A percentile compares a stretch with the other conserved stretches of the same genome.
These are phyloP conservation scores for Malus sieversii DNA, from an alignment of 306 rosid genomes.

Conservation along the genomic window DNA sequence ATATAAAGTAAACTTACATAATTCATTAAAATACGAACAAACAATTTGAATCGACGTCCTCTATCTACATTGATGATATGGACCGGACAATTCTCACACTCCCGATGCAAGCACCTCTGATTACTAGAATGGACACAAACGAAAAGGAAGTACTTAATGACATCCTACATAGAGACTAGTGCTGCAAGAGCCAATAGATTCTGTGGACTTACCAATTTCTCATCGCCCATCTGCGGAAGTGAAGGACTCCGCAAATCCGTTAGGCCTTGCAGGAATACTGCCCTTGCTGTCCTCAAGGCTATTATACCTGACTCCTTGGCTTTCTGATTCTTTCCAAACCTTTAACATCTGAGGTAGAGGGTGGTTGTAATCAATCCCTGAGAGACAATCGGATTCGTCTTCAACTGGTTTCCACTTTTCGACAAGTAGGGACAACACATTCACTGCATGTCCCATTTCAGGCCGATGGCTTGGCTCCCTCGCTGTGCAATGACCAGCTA, in stretches of 20 bases:
- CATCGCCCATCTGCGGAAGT: constrained; percentile 62
- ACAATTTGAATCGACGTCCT: not conserved
- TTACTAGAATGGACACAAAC: not conserved
- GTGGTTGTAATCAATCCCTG: constrained; percentile 42
- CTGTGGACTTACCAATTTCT: constrained; percentile 10
- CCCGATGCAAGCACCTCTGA: not conserved
- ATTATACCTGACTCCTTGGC: constrained; percentile 29
- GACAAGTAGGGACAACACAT: constrained; percentile 41
- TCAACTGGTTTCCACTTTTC: constrained; percentile 68
- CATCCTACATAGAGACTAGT: not conserved
- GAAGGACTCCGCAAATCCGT: constrained; percentile 67
- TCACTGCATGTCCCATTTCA: constrained; percentile 76
- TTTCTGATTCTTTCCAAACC: constrained; percentile 65
- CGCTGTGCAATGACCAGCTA: constrained; percentile 82
- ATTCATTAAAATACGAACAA: not conserved
- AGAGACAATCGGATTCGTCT: constrained; percentile 31
- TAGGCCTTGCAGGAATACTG: constrained; percentile 59
- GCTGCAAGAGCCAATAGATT: not conserved
- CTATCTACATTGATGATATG: not conserved
- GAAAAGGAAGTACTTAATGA: not conserved
- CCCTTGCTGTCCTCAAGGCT: constrained; percentile 50
- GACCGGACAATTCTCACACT: not conserved
- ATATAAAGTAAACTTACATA: not conserved
- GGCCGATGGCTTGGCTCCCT: constrained; percentile 75
- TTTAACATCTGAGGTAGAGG: constrained; percentile 68